phyloP scores from a whole-genome alignment of 169 alveolate species.

The Miamiensis avidus region DNA sequence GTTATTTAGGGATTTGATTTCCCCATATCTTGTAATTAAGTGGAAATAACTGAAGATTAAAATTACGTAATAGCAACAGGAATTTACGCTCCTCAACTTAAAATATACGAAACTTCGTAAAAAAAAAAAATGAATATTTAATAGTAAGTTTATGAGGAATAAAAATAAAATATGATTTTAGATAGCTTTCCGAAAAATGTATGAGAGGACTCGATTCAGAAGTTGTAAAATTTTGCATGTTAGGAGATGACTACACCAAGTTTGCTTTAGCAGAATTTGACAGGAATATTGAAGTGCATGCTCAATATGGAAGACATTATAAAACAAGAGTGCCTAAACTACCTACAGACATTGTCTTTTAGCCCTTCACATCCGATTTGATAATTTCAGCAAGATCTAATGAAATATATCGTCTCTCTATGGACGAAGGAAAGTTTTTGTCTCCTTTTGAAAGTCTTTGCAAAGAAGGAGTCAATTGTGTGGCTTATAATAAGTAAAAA shows the following conservation, averaged over 20 bases:
- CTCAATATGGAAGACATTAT: conserved; percentile 94
- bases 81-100: conserved; percentile 89
- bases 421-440: conserved; percentile 89
- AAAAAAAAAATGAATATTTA: too few relatives aligned
- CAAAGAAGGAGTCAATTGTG: conserved; percentile 50
- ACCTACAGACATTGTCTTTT: conserved; percentile 88
- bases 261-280: conserved; percentile 89
- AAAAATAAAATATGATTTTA: too few relatives aligned
- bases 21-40: conserved; percentile 77
- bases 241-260: conserved; percentile 91
- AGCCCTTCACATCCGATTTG: conserved; percentile 81
- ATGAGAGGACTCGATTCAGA: conserved; percentile 92
- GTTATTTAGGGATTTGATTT: conserved; percentile 89
- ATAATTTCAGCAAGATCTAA: conserved; percentile 84
- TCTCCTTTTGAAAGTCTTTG: conserved; percentile 75
- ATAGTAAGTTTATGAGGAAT: too few relatives aligned
- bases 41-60: conserved; percentile 84
- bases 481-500: conserved; percentile 40
- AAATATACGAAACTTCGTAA: conserved; percentile 84
- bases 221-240: conserved; percentile 83
- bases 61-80: conserved; percentile 88
- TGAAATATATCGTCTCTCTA: conserved; percentile 85
- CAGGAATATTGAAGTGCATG: conserved; percentile 93
- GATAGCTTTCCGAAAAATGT: conserved; percentile 90
- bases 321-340: conserved; percentile 91